These are phyloP conservation scores for Verticillium isaacii DNA, from an alignment of 2,329 filamentous ascomycete genomes.

Conservation along the genomic window DNA sequence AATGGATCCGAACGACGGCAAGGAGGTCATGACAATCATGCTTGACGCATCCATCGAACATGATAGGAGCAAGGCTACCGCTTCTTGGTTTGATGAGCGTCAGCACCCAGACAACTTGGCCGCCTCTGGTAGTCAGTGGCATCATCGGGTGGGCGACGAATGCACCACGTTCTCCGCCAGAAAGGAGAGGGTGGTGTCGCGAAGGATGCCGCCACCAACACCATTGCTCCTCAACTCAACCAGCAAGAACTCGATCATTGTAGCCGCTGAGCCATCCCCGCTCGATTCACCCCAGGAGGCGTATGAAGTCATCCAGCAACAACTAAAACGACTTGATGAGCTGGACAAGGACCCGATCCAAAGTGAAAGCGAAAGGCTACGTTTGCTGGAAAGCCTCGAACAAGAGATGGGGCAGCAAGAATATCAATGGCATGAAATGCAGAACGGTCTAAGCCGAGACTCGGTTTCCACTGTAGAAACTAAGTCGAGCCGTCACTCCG, in stretches of 20 bases:
- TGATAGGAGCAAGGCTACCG: conserved; percentile 9
- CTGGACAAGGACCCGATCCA: conserved; percentile 27
- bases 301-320: conserved; percentile 44
- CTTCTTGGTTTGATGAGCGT: conserved; percentile 19
- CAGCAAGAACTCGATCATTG: conserved; percentile 36
- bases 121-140: conserved; percentile 33
- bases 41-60: conserved; percentile 29
- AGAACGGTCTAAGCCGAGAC: conserved; percentile 44
- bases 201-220: conserved; percentile 52
- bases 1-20: conserved; percentile 18
- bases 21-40: conserved; percentile 38
- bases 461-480: conserved; percentile 44
- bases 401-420: conserved; percentile 58
- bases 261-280: conserved; percentile 45
- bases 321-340: conserved; percentile 45
- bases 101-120: conserved; percentile 10
- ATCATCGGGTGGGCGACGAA: conserved; percentile 53
- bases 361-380: conserved; percentile 36
- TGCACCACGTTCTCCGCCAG: conserved; percentile 55
- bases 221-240: conserved; percentile 45
- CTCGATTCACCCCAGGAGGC: conserved; percentile 47
- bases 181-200: conserved; percentile 35
- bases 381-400: conserved; percentile 54
- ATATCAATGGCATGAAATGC: conserved; percentile 54
- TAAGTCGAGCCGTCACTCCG: conserved; percentile 25